phyloP scores from a whole-genome alignment of 2,329 filamentous ascomycete species.

The Alternaria rosae region DNA sequence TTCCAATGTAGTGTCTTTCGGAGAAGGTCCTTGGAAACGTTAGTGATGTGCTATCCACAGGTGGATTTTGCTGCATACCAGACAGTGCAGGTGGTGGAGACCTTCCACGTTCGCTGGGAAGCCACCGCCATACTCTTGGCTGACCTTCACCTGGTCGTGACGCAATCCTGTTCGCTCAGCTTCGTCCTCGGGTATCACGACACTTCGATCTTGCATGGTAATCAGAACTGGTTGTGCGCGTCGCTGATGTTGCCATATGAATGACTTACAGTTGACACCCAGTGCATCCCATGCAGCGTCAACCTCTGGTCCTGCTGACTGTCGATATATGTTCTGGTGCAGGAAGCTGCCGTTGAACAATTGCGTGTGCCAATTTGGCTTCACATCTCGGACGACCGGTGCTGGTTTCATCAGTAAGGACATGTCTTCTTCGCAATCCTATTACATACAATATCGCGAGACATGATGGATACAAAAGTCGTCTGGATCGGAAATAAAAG shows the following conservation, averaged over 20 bases:
- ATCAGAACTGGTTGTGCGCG: neutral
- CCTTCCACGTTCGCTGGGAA: slow-evolving; percentile 66
- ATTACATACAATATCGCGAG: slow-evolving; percentile 40
- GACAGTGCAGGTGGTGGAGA: slow-evolving; percentile 65
- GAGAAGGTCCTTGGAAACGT: slow-evolving; percentile 60
- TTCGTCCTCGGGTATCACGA: slow-evolving; percentile 60
- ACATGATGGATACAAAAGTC: slow-evolving; percentile 38
- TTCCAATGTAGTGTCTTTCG: slow-evolving; percentile 67
- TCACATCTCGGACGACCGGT: slow-evolving; percentile 50
- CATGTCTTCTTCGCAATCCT: too few species aligned
- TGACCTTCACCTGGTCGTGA: slow-evolving; percentile 63
- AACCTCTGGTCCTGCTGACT: slow-evolving; percentile 59
- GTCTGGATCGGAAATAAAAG: slow-evolving; percentile 28
- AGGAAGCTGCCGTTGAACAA: slow-evolving; percentile 66
- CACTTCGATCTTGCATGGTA: slow-evolving; percentile 38
- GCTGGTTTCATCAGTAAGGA: slow-evolving; percentile 23
- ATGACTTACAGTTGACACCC: slow-evolving; percentile 59
- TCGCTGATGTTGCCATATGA: neutral
- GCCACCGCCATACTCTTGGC: slow-evolving; percentile 64
- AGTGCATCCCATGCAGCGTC: slow-evolving; percentile 65
- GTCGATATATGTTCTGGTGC: slow-evolving; percentile 62
- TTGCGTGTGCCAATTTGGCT: slow-evolving; percentile 52
- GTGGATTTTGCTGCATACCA: slow-evolving; percentile 50
- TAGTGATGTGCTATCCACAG: slow-evolving; percentile 8
- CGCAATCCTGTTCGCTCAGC: slow-evolving; percentile 61